Evolutionary conservation across 2,329 filamentous ascomycete species (phyloP).

Genomic region (Colletotrichum cuscutae): DNA sequence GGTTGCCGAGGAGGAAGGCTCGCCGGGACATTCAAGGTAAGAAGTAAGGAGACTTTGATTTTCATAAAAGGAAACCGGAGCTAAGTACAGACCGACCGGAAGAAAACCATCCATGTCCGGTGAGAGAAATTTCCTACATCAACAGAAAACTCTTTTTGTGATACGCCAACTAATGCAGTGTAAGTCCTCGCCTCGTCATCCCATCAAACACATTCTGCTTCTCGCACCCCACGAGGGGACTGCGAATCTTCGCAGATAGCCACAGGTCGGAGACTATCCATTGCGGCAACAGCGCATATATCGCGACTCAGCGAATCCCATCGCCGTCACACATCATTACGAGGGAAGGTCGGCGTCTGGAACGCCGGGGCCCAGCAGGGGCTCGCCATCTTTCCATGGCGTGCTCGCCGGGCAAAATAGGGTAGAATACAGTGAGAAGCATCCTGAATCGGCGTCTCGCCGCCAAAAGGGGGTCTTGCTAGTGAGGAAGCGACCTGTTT

Average conservation of each 20-base stretch:
- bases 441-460: conserved; percentile 23
- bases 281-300: conserved; percentile 49
- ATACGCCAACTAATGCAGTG: conserved; percentile 63
- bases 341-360: conserved; percentile 30
- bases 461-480: conserved; percentile 13
- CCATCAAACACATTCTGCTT: conserved; percentile 53
- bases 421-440: conserved; percentile 30
- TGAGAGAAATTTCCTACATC: conserved; percentile 33
- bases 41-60: conserved; percentile 15
- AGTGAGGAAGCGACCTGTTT: conserved; percentile 46
- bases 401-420: conserved; percentile 12
- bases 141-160: conserved; percentile 48
- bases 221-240: conserved; percentile 43
- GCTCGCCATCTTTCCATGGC: conserved; percentile 18
- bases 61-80: conserved; percentile 28
- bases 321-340: conserved; percentile 35
- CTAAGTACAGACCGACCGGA: conserved; percentile 32
- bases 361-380: conserved; percentile 16
- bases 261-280: conserved; percentile 60
- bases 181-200: conserved; percentile 61
- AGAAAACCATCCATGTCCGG: conserved; percentile 34
- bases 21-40: not conserved
- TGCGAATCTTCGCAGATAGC: conserved; percentile 54
- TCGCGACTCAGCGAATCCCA: conserved; percentile 35
- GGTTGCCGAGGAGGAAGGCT: not conserved